Conservation (phyloP, 164 flowering plant species). For the Taxillus chinensis region DNA sequence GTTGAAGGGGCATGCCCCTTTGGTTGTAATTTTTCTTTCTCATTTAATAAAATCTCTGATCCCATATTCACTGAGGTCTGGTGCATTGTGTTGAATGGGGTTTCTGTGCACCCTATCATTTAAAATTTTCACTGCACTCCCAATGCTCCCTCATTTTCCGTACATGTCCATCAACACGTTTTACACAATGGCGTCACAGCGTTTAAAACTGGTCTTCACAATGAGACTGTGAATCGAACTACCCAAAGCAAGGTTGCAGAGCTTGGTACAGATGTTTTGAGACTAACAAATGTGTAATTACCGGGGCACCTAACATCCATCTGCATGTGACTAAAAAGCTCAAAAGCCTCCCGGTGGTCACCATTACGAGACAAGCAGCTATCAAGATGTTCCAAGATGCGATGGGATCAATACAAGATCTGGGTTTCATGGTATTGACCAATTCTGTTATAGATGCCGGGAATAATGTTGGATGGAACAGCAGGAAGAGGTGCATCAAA, state of each 20-base stretch:
- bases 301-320: constrained; percentile 33
- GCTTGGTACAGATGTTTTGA: constrained; percentile 45
- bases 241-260: constrained; percentile 58
- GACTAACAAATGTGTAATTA: constrained; percentile 52
- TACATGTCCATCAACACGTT: constrained; percentile 75
- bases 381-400: constrained; percentile 75
- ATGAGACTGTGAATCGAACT: constrained; percentile 55
- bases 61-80: too few relatives aligned
- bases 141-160: constrained; percentile 67
- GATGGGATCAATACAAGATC: constrained; percentile 26
- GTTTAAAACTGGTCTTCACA: constrained; percentile 33
- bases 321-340: constrained; percentile 56
- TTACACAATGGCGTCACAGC: constrained; percentile 49
- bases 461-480: constrained; percentile 44
- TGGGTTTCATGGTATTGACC: constrained; percentile 42
- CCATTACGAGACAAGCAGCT: constrained; percentile 64
- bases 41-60: too few relatives aligned
- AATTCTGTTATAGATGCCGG: constrained; percentile 44
- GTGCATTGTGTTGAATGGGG: constrained; percentile 15
- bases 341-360: constrained; percentile 43
- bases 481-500: constrained; percentile 18
- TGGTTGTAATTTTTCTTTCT: too few relatives aligned
- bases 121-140: constrained; percentile 45
- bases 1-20: too few relatives aligned
- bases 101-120: constrained; percentile 35